These are phyloP conservation scores for Diaporthe amygdali DNA, from an alignment of 2,329 filamentous ascomycete species.

Conservation along the genomic window DNA sequence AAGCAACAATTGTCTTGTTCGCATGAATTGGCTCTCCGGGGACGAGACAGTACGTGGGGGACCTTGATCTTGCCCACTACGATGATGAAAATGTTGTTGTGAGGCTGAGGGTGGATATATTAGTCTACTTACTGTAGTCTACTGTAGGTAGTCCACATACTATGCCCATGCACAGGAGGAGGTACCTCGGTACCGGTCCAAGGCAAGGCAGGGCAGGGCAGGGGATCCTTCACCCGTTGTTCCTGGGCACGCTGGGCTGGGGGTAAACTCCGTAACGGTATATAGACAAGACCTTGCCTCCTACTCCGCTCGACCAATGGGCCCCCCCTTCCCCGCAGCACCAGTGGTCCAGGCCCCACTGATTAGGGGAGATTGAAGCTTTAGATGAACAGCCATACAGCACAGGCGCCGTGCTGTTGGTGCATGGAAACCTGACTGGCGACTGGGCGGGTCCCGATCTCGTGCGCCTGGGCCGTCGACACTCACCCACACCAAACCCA, in stretches of 20 bases:
- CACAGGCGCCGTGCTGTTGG: not conserved
- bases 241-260: too few species aligned
- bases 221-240: too few species aligned
- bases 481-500: not conserved
- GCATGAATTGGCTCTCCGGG: not conserved
- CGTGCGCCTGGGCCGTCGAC: not conserved
- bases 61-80: too few species aligned
- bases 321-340: not conserved
- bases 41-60: not conserved
- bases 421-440: not conserved
- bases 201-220: too few species aligned
- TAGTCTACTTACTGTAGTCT: too few species aligned
- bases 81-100: too few species aligned
- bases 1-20: not conserved
- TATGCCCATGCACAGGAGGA: too few species aligned
- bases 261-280: too few species aligned
- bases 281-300: too few species aligned
- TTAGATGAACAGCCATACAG: not conserved
- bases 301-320: not conserved
- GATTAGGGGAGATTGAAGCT: conserved; percentile 14
- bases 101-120: too few species aligned
- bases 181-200: too few species aligned
- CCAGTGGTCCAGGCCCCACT: not conserved
- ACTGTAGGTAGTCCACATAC: too few species aligned
- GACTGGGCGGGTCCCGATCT: not conserved